Evolutionary conservation across 345 rosid genomes (phyloP).

Genomic region (Schrenkiella parvula): DNA sequence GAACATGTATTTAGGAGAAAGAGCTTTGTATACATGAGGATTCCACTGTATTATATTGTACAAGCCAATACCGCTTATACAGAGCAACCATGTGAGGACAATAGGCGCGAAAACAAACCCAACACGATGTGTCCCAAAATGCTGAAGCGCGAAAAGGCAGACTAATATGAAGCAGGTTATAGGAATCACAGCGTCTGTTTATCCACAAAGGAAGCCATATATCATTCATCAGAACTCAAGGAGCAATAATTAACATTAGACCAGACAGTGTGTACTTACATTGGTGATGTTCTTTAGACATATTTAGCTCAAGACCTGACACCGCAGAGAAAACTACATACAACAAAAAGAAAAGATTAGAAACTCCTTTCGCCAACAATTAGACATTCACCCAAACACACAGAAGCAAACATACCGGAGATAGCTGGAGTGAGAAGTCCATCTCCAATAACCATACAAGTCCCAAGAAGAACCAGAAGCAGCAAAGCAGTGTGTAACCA

Average conservation of each 20-base stretch:
- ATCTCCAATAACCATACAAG: slow-evolving; percentile 99
- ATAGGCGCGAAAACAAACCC: slow-evolving; percentile 93
- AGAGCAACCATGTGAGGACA: slow-evolving; percentile 74
- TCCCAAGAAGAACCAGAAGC: slow-evolving; percentile 92
- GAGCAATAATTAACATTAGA: neutral
- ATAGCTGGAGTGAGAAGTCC: slow-evolving; percentile 97
- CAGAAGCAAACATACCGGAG: slow-evolving; percentile 53
- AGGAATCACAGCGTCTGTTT: slow-evolving; percentile 89
- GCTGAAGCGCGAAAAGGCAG: slow-evolving; percentile 97
- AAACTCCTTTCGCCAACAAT: neutral
- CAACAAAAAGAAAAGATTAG: neutral
- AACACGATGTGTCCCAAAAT: slow-evolving; percentile 91
- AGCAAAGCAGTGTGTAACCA: slow-evolving; percentile 84
- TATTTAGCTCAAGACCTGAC: slow-evolving; percentile 91
- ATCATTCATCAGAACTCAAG: slow-evolving; percentile 17
- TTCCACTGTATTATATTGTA: slow-evolving; percentile 89
- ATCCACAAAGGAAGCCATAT: slow-evolving; percentile 1
- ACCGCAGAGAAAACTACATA: slow-evolving; percentile 91
- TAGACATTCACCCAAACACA: neutral
- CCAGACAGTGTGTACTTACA: slow-evolving; percentile 50
- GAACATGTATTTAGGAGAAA: slow-evolving; percentile 95
- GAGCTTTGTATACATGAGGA: slow-evolving; percentile 81
- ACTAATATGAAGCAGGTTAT: slow-evolving; percentile 92
- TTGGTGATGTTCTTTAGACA: slow-evolving; percentile 86
- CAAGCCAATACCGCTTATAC: slow-evolving; percentile 89